Evolutionary conservation across 2,329 filamentous ascomycete genomes (phyloP), one percentile per base, ranked within the genome.

Genomic region (Onygenales sp.): DNA sequence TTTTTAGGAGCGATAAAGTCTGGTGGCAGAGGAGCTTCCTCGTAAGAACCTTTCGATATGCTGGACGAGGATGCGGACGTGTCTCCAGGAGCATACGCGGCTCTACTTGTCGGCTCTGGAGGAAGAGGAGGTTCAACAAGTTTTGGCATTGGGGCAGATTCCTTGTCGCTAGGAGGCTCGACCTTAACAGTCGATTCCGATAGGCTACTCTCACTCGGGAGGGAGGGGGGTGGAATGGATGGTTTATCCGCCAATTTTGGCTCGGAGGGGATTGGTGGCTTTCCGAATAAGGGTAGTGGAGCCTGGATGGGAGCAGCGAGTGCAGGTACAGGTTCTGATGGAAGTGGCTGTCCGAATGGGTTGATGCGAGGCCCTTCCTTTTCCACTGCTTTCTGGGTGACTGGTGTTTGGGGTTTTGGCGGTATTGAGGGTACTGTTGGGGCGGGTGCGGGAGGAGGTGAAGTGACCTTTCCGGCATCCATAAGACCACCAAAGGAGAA

Each of bases 61-160:
- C 69, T 68, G 3, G 72, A 73, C 4, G 73, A 74, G 7, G 73
- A 75, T 7, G 68, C 71, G 3, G 74, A 75, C n/a, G 74, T 76
- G 55, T 77, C 75, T 5, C 73, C 74, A 31, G 74, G 68, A 7
- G 69, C 69, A 60, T 76, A 77, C 10, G 59, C 66, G 39, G 66
- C 67, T 60, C 70, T 75, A 55, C 72, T 77, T n/a, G 72, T 74
- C 5, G 75, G 58, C 42, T 77, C 73, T 13, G 75, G 75, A 4
- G 75, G 75, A 38, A 77, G 61, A 8, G 75, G 75, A 8, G 67
- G 56, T 56, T 72, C 68, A 7, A 66, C 52, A 31, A 65, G 56
- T 39, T 65, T 60, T 14, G 66, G 60, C 31, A 66, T 53, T 39
- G 69, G 63, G 8, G 67, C 66, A 2, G 57, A 56, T 27, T 65